Conservation (phyloP, 78 protist genomes). For the Dictyostelium capitatum region DNA sequence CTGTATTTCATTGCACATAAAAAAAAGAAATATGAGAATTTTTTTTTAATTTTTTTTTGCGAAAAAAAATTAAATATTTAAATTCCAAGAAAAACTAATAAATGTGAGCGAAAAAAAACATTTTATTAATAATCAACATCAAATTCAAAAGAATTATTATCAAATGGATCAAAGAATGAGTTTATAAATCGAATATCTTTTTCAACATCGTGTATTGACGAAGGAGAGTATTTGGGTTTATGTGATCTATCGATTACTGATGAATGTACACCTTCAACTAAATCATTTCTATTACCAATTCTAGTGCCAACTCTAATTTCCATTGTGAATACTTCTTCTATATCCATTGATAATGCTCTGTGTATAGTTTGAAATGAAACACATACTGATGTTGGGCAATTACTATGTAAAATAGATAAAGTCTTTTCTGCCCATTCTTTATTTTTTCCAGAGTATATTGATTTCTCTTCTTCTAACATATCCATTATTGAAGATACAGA, state of each 20-base stretch:
- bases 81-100: no score
- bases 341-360: neutral
- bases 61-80: no score
- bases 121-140: no score
- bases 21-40: no score
- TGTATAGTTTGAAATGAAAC: neutral
- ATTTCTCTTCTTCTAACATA: neutral
- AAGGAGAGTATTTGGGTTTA: conserved; percentile 6
- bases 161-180: neutral
- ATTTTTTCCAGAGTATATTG: neutral
- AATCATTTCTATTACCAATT: neutral
- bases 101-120: no score
- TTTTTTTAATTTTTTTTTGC: no score
- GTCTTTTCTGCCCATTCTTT: conserved; percentile 21
- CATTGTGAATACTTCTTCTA: conserved; percentile 15
- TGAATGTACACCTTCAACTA: neutral
- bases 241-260: neutral
- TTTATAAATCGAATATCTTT: neutral
- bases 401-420: neutral
- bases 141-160: neutral
- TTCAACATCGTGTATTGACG: conserved; percentile 14
- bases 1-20: no score
- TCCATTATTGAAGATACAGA: conserved; percentile 15
- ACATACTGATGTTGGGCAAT: conserved; percentile 8
- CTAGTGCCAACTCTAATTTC: conserved; percentile 51